Conservation (phyloP, 2,329 filamentous ascomycete genomes). For the Aspergillus oerlinghausenensis region DNA sequence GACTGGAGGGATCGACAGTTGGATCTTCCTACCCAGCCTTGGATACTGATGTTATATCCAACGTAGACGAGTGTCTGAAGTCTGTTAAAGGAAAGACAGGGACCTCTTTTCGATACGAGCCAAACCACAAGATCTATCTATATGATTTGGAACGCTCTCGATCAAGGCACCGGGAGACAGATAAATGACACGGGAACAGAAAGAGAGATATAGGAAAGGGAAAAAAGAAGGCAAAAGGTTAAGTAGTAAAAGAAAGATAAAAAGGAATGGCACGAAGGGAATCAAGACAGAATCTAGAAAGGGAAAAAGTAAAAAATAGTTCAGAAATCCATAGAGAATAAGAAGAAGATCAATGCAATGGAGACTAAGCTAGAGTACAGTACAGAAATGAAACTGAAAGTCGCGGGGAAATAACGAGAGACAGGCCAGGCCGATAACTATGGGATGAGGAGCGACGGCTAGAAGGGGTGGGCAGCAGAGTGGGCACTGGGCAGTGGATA, state of each 20-base stretch:
- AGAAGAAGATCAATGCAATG: constrained; percentile 23
- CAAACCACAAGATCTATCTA: constrained; percentile 11
- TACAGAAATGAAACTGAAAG: constrained; percentile 18
- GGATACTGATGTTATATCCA: constrained; percentile 1
- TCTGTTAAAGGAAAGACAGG: constrained; percentile 32
- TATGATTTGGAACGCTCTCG: constrained; percentile 13
- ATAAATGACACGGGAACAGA: neutral
- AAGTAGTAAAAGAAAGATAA: constrained; percentile 17
- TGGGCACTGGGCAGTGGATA: constrained; percentile 27
- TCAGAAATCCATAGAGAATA: constrained; percentile 25
- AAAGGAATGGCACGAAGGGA: constrained; percentile 20
- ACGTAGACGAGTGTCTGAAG: neutral
- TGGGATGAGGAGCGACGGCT: constrained; percentile 16
- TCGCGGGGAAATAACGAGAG: constrained; percentile 30
- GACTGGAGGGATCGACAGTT: constrained; percentile 26
- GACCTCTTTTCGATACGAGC: constrained; percentile 23
- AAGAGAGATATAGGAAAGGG: constrained; percentile 4
- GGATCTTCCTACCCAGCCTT: neutral
- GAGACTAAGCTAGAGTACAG: neutral
- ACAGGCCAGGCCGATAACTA: constrained; percentile 22
- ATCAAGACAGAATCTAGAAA: constrained; percentile 13
- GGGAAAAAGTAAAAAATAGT: constrained; percentile 22
- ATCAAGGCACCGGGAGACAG: constrained; percentile 22
- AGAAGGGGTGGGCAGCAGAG: constrained; percentile 16
- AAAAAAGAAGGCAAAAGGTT: constrained; percentile 15